Percentiles rank a stretch among this genome's conserved stretches.
phyloP scores from a whole-genome alignment of 2,329 filamentous ascomycete species.

The Rhynchosporium agropyri region DNA sequence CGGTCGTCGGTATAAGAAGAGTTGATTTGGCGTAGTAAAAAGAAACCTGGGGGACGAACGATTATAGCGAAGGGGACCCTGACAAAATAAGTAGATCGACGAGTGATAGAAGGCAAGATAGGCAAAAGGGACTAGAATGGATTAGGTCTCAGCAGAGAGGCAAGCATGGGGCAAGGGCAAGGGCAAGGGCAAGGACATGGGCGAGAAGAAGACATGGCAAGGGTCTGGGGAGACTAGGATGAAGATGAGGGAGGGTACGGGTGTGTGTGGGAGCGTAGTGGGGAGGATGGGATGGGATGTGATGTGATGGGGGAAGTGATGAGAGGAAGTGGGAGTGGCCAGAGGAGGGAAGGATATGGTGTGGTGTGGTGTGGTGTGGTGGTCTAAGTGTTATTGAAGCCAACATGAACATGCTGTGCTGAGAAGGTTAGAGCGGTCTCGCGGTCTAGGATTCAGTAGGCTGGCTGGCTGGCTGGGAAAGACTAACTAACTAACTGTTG shows the following conservation, averaged over 20 bases:
- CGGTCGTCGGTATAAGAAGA: conserved; percentile 43
- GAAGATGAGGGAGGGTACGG: conserved; percentile 3
- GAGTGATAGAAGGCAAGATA: conserved; percentile 41
- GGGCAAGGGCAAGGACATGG: not conserved
- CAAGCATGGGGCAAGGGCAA: not conserved
- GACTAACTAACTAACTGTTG: not conserved
- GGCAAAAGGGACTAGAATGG: conserved; percentile 35
- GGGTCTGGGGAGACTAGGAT: conserved; percentile 6
- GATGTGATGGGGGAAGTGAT: not conserved
- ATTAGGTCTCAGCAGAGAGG: conserved; percentile 33
- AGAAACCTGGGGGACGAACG: conserved; percentile 38
- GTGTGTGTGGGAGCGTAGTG: conserved; percentile 7
- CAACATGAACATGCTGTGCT: conserved; percentile 20
- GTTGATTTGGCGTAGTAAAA: conserved; percentile 34
- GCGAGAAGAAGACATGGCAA: not conserved
- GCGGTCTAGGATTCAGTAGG: conserved; percentile 31
- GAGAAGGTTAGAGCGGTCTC: conserved; percentile 26
- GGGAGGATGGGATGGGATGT: conserved; percentile 19
- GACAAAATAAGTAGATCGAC: conserved; percentile 43
- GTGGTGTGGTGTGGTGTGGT: conserved; percentile 32
- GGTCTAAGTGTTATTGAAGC: conserved; percentile 28
- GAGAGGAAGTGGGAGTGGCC: conserved; percentile 5
- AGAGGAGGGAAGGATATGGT: conserved; percentile 3
- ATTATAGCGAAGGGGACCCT: conserved; percentile 41
- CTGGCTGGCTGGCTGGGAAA: conserved; percentile 13